Evolutionary conservation across 257 asterid species (phyloP).

Genomic region (Solanum sejunctum): DNA sequence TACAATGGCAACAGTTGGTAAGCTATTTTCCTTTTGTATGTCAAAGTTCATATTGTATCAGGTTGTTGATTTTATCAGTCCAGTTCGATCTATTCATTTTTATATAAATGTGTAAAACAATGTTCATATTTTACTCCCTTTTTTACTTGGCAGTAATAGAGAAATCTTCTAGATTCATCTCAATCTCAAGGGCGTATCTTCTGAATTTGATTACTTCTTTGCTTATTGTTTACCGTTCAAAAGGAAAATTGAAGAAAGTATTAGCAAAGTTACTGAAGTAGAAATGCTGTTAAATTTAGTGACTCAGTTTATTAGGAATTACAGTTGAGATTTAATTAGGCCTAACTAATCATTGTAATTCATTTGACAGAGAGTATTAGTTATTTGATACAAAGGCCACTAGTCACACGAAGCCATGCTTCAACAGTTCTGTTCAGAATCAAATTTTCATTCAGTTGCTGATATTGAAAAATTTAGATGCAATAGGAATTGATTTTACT

Average conservation of each 20-base stretch:
- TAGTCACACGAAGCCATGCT: not conserved
- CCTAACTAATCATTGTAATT: not conserved
- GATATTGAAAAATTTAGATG: not conserved
- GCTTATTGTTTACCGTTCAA: not conserved
- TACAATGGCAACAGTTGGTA: constrained; percentile 83
- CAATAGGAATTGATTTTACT: not conserved
- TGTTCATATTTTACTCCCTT: not conserved
- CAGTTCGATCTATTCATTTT: not conserved
- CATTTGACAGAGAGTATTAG: not conserved
- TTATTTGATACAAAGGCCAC: not conserved
- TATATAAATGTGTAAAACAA: not conserved
- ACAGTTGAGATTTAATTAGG: not conserved
- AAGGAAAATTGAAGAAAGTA: not conserved
- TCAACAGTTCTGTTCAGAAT: not conserved
- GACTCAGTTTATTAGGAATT: not conserved
- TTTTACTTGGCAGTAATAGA: not conserved
- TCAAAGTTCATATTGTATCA: not conserved
- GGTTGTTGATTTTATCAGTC: not conserved
- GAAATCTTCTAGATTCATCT: not conserved
- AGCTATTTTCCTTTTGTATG: constrained; percentile 2
- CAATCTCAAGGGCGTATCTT: not conserved
- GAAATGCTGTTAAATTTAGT: not conserved
- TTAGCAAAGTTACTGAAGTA: not conserved
- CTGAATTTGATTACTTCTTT: not conserved
- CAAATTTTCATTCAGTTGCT: not conserved